phyloP scores from a whole-genome alignment of 345 rosid species.

The Carallia brachiata region DNA sequence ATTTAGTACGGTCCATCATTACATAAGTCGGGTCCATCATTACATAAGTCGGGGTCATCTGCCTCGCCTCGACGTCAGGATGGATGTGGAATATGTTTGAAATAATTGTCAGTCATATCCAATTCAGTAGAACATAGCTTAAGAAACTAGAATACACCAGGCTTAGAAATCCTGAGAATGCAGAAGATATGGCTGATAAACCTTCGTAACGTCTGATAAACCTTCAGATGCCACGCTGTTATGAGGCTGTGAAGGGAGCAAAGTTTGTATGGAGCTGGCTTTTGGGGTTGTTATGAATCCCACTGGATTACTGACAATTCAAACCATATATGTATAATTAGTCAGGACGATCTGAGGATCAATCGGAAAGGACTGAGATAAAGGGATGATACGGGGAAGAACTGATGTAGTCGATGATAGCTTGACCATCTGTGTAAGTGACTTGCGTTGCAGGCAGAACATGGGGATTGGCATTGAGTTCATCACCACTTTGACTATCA shows the following conservation, averaged over 20 bases:
- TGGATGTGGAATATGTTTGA: no score
- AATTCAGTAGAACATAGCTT: no score
- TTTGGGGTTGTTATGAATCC: constrained; percentile 5
- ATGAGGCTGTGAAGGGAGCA: constrained; percentile 22
- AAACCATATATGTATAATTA: background rate
- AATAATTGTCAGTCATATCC: no score
- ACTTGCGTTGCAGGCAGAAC: constrained; percentile 65
- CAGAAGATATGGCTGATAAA: no score
- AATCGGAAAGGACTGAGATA: background rate
- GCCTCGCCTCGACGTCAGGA: no score
- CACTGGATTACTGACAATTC: background rate
- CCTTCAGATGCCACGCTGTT: background rate
- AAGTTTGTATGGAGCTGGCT: constrained; percentile 4
- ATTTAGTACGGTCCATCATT: no score
- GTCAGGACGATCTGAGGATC: background rate
- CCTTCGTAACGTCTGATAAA: no score
- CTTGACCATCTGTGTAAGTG: constrained; percentile 45
- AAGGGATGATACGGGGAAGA: constrained; percentile 27
- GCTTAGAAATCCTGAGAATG: no score
- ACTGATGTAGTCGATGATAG: constrained; percentile 41
- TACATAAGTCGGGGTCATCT: no score
- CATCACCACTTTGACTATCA: constrained; percentile 40
- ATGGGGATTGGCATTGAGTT: constrained; percentile 51
- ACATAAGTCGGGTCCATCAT: no score
- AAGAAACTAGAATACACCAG: no score